Conservation (phyloP, 2,329 filamentous ascomycete genomes). For the Arachnopeziza araneosa region DNA sequence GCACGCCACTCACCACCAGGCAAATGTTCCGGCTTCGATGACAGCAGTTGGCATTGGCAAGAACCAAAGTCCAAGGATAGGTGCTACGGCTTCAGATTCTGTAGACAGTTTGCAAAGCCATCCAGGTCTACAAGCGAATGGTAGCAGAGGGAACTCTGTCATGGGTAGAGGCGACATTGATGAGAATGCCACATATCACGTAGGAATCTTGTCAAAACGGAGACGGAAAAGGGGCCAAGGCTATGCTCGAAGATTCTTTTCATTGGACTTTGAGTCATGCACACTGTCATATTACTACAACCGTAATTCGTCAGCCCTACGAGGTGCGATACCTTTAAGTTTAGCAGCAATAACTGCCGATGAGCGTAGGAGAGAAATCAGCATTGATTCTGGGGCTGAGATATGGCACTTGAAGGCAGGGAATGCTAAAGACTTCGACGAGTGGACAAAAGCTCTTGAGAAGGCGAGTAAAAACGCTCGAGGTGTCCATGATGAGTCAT, state of each 20-base stretch:
- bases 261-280: constrained; percentile 87
- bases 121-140: constrained; percentile 14
- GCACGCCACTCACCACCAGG: constrained; percentile 66
- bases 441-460: constrained; percentile 83
- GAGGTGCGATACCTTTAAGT: constrained; percentile 87
- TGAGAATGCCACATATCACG: constrained; percentile 58
- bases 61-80: constrained; percentile 40
- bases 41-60: constrained; percentile 35
- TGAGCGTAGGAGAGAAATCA: constrained; percentile 83
- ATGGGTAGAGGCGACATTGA: constrained; percentile 40
- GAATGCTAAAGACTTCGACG: constrained; percentile 77
- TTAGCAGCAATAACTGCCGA: constrained; percentile 88
- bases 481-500: constrained; percentile 39
- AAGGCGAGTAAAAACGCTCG: constrained; percentile 65
- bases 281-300: constrained; percentile 97
- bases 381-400: constrained; percentile 93
- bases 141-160: constrained; percentile 43
- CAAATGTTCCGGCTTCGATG: constrained; percentile 42
- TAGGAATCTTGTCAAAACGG: constrained; percentile 81
- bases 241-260: constrained; percentile 90
- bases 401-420: constrained; percentile 89
- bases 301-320: constrained; percentile 83
- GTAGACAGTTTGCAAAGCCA: constrained; percentile 57
- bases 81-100: constrained; percentile 46
- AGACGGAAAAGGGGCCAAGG: constrained; percentile 91